A percentile compares a stretch with the other conserved stretches of the same genome.
Evolutionary conservation across 1,284 basidiomycete genomes (phyloP).

Genomic region (Austroboletus niveus): DNA sequence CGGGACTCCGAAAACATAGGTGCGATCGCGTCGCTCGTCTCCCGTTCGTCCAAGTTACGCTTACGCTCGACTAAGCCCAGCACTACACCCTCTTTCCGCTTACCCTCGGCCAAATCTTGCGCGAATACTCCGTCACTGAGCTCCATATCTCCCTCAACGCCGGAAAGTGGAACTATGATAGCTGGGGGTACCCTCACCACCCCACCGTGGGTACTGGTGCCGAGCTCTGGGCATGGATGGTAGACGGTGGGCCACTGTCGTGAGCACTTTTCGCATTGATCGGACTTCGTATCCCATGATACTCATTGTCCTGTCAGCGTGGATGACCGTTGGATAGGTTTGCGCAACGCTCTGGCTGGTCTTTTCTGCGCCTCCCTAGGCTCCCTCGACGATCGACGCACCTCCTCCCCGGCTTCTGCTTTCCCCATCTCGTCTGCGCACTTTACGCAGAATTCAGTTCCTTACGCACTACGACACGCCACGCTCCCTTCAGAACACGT

Average conservation of each 20-base stretch:
- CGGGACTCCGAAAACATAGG: slow-evolving; percentile 48
- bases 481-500: slow-evolving; percentile 81
- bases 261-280: slow-evolving; percentile 33
- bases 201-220: slow-evolving; percentile 80
- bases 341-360: slow-evolving; percentile 88
- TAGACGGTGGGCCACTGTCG: slow-evolving; percentile 51
- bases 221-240: slow-evolving; percentile 89
- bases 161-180: slow-evolving; percentile 86
- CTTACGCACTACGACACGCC: slow-evolving; percentile 66
- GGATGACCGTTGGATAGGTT: slow-evolving; percentile 78
- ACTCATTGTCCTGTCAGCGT: slow-evolving; percentile 40
- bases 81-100: slow-evolving; percentile 87
- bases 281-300: background rate
- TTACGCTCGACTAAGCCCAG: slow-evolving; percentile 47
- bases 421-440: slow-evolving; percentile 37
- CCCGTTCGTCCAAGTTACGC: background rate
- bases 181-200: slow-evolving; percentile 83
- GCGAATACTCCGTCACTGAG: slow-evolving; percentile 81
- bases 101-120: slow-evolving; percentile 80
- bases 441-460: background rate
- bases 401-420: slow-evolving; percentile 58
- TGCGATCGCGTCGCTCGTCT: background rate
- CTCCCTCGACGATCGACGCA: slow-evolving; percentile 68
- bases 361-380: slow-evolving; percentile 93
- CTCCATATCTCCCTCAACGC: slow-evolving; percentile 86